Base-by-base conservation (phyloP, 495 filamentous ascomycete genomes). In the Hapsidospora chrysogenum region DNA sequence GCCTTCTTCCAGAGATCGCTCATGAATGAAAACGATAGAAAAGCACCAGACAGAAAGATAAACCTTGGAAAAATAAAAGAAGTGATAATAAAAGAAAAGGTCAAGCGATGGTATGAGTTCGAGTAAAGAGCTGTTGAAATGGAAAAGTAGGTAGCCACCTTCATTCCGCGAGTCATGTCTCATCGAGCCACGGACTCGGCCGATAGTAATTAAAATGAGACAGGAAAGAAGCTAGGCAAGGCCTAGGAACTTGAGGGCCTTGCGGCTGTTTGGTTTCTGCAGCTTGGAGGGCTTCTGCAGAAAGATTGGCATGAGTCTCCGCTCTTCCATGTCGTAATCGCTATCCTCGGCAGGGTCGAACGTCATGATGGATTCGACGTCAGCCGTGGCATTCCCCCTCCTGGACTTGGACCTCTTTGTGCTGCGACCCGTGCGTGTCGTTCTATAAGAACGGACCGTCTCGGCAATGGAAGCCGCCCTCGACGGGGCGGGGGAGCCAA, bases 191-290 rank as follows among this genome's bases (percentile, higher is more conserved):
- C n/a, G n/a, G n/a, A n/a, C n/a, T n/a, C n/a, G n/a, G n/a, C n/a
- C n/a, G n/a, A n/a, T n/a, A n/a, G n/a, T n/a, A n/a, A n/a, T n/a
- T n/a, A n/a, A n/a, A n/a, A n/a, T n/a, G n/a, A n/a, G n/a, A n/a
- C n/a, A n/a, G n/a, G n/a, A n/a, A n/a, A n/a, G 5, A 7, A 17
- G n/a, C 36, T 28, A 47, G 4, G 50, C 37, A 9, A 58, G 44
- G n/a, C 53, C 53, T 1, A 57, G 41, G 44, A 50, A 57, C 39
- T 52, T 54, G 16, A 57, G 41, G 21, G 53, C 53, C 37, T 57
- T 57, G 5, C 46, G 44, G 25, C 47, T 51, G 20, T 40, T 52
- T 6, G 43, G 44, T 38, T 51, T 52, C 15, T 43, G 46, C 23
- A 43, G 33, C 0, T 25, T 29, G 2, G 31, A 26, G 11, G 6